Evolutionary conservation across 805 yeast species (phyloP).

Genomic region (Yarrowia yakushimensis): DNA sequence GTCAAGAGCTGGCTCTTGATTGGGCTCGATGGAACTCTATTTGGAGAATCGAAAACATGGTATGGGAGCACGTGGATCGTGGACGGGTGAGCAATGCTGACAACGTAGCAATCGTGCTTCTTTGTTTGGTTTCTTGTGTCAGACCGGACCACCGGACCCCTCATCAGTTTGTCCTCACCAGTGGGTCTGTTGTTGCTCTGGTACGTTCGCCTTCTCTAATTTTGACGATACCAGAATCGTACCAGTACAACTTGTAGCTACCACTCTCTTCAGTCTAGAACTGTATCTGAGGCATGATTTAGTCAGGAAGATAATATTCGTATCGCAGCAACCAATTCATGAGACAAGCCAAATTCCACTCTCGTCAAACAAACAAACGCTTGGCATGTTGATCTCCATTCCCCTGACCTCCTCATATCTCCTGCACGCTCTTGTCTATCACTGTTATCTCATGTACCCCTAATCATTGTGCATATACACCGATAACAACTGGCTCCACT

Average conservation of each 20-base stretch:
- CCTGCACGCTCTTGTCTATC: slow-evolving; percentile 3
- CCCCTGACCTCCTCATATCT: background rate
- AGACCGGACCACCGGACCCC: background rate
- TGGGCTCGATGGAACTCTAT: slow-evolving; percentile 5
- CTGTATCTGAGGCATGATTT: no score
- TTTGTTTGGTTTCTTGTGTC: background rate
- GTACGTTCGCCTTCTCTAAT: no score
- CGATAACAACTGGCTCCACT: background rate
- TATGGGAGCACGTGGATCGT: slow-evolving; percentile 1
- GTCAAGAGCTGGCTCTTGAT: slow-evolving; percentile 11
- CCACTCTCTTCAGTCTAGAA: no score
- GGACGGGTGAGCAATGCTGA: background rate
- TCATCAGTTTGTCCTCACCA: no score
- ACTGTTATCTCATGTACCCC: slow-evolving; percentile 13
- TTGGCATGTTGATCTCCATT: no score
- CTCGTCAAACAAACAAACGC: no score
- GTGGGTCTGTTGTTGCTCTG: no score
- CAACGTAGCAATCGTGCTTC: background rate
- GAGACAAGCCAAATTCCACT: no score
- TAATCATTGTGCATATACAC: background rate
- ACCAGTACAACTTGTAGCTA: no score
- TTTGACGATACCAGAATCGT: no score
- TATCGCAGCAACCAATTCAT: no score
- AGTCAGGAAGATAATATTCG: no score
- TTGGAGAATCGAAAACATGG: background rate